Base-by-base conservation (phyloP, 306 rosid genomes). In the Sicyos edulis region DNA sequence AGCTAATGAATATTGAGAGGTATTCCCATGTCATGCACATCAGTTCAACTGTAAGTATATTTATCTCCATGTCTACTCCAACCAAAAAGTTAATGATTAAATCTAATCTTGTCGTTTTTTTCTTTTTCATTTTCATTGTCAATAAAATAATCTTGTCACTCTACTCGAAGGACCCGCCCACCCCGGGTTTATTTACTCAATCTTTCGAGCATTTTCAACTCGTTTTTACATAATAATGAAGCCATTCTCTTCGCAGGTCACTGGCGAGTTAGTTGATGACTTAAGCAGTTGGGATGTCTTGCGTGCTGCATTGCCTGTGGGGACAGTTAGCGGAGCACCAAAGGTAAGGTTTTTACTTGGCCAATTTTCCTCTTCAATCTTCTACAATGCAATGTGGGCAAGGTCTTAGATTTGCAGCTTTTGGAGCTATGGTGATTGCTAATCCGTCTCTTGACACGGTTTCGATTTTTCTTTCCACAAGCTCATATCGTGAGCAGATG, bases 1-100 rank as follows among this genome's bases (percentile, higher is more conserved):
- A 86, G 82, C 86, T 91, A 49, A 93, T 88, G 99, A 87, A 91
- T 62, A 76, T 93, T 21, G 99, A 93, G 85, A 91, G 92, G 32
- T 93, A 88, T 83, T 93, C 99, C 80, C 99, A 93, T 81, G 99
- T 93, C 54, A 93, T 93, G 99, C 99, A 93, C 80, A 86, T 93
- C 58, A 93, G 99, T 78, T 93, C 99, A 15, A 93, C 99, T 6
- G 99, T 91, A 85, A 91, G 97, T 76, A 71, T 56, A 78, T 70
- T 40, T 55, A 34, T 78, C 54, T 19, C 7, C 76, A 24, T 74
- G 45, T 7, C 21, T 74, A 13, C 14, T 49, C 42, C 32, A 44
- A 65, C 71, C 71, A 67, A 45, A 47, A 47, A 20, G 54, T n/a
- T 14, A 8, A 34, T 61, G 6, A 29, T 14, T 15, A 8, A 61